These are phyloP conservation scores for Boeremia exigua DNA, from an alignment of 2,329 filamentous ascomycete species.

Conservation along the genomic window DNA sequence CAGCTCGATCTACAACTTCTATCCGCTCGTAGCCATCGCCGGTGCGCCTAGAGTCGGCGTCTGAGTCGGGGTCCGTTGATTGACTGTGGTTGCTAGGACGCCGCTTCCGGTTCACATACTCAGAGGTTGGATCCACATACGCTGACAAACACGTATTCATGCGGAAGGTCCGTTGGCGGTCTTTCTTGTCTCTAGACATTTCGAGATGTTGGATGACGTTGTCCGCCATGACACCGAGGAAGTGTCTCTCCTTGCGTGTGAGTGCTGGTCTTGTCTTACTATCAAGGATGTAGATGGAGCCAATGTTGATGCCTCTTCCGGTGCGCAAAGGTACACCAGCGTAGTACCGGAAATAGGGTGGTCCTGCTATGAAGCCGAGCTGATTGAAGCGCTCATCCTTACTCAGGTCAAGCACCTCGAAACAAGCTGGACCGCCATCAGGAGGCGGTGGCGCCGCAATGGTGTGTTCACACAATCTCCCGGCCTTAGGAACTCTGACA, in stretches of 20 bases:
- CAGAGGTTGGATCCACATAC: constrained; percentile 29
- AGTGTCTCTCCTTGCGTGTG: constrained; percentile 12
- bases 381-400: constrained; percentile 42
- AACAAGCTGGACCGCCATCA: constrained; percentile 48
- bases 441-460: constrained; percentile 22
- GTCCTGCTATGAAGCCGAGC: constrained; percentile 35
- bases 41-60: constrained; percentile 1
- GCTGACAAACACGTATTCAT: constrained; percentile 36
- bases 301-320: constrained; percentile 42
- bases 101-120: background rate
- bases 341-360: constrained; percentile 41
- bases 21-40: constrained; percentile 45
- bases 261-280: constrained; percentile 28
- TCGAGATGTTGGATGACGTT: constrained; percentile 46
- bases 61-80: constrained; percentile 1
- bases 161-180: constrained; percentile 28
- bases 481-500: constrained; percentile 41
- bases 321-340: constrained; percentile 43
- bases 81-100: constrained; percentile 7
- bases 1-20: constrained; percentile 56
- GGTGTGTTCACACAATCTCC: constrained; percentile 45
- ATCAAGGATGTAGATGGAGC: constrained; percentile 41
- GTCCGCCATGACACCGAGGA: constrained; percentile 38
- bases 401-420: constrained; percentile 44
- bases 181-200: constrained; percentile 43